Percentiles rank a stretch among this genome's conserved stretches.
These are phyloP conservation scores for Lagenidium giganteum DNA, from an alignment of 352 stramenopile genomes.

Conservation along the genomic window DNA sequence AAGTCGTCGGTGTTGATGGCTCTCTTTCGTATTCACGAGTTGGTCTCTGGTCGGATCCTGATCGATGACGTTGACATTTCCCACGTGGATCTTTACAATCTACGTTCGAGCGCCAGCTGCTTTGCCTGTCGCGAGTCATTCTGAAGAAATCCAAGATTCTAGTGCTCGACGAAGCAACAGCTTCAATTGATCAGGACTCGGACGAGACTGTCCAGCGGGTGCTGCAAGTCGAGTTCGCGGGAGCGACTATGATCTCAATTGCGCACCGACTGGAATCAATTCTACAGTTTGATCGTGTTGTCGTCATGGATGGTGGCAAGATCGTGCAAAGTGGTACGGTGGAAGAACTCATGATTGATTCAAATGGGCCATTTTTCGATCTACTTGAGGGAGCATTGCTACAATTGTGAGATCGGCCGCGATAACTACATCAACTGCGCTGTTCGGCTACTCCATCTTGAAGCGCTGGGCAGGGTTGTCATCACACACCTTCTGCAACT, in stretches of 20 bases:
- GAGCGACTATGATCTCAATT: conserved; percentile 90
- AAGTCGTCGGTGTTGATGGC: conserved; percentile 15
- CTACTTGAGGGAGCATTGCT: conserved; percentile 13
- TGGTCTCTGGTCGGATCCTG: conserved; percentile 11
- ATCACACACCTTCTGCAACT: conserved; percentile 52
- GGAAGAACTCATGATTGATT: conserved; percentile 12
- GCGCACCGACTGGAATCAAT: conserved; percentile 92
- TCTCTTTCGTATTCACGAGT: conserved; percentile 16
- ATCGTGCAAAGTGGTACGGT: conserved; percentile 31
- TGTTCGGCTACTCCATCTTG: conserved; percentile 49
- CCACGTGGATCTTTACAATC: conserved; percentile 6
- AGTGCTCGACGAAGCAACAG: conserved; percentile 41
- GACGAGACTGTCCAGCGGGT: conserved; percentile 53
- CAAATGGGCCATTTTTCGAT: conserved; percentile 18
- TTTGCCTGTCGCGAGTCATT: conserved; percentile 24
- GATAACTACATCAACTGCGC: not conserved
- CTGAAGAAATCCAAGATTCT: conserved; percentile 25
- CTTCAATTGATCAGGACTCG: conserved; percentile 25
- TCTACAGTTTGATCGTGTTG: conserved; percentile 80
- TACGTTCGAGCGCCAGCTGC: conserved; percentile 19
- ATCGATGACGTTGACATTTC: conserved; percentile 27
- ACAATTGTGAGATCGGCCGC: conserved; percentile 3
- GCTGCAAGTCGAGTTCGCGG: conserved; percentile 79
- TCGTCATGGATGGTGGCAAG: conserved; percentile 82
- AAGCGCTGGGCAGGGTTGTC: conserved; percentile 53